Base-by-base conservation (phyloP, 176 grass and related monocot species). In the Urochloa ruziziensis region DNA sequence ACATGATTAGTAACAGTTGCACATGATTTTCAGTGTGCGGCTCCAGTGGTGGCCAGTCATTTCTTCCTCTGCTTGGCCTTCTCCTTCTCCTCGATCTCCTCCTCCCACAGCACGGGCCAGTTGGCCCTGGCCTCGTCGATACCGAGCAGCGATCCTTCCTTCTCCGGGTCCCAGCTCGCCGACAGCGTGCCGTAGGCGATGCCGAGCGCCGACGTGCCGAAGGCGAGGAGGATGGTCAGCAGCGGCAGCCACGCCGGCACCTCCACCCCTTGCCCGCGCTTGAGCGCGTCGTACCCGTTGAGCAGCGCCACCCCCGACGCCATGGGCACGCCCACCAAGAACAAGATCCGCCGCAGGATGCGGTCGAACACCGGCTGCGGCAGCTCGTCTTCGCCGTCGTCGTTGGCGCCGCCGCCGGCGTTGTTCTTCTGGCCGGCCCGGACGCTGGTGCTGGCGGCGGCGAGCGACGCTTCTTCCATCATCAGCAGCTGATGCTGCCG, bases 121-220 rank as follows among this genome's bases (percentile, higher is more conserved):
- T 98, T 95, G 44, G 84, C 58, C 74, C 78, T 52, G 37, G 74
- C 89, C 70, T 98, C 88, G 32, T 98, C 93, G 73, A 94, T 35
- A 24, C 96, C 96, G 46, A 98, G 87, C 39, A 95, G 47, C n/a
- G 91, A 95, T 0, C 96, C 96, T 58, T 95, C 89, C 77, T 32
- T 90, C 2, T 93, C 86, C 4, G 91, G 88, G 84, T 95, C 89
- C 96, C 92, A 95, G 84, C 93, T 98, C 7, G 93, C 70, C 4
- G 96, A 90, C 52, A 98, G 87, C 28, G 90, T 95, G 19, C 93
- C 96, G 62, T 93, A 98, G 23, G 93, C 93, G 75, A 98, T 98
- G 19, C 93, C 96, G 8, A 93, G 58, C 23, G 93, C 88, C 67
- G 91, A 94, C 23, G 96, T 91, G 39, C 96, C 96, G 28, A 98